Percentiles rank a stretch among this genome's conserved stretches.
Evolutionary conservation across 2,329 filamentous ascomycete genomes (phyloP).

Genomic region (Ramularia endophylla): DNA sequence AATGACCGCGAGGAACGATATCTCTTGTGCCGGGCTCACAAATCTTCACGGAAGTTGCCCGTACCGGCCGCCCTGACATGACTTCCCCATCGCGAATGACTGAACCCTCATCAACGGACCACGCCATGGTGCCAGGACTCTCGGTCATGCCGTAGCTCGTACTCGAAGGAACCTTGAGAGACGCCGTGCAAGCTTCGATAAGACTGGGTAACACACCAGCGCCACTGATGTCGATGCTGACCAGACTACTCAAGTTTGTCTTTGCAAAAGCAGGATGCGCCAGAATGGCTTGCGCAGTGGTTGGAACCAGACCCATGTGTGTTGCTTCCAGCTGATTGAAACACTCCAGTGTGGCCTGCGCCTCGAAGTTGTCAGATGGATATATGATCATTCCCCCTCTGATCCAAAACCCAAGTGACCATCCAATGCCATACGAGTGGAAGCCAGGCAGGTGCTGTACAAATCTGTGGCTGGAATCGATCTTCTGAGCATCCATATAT

Average conservation of each 20-base stretch:
- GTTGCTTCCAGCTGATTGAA: slow-evolving; percentile 30
- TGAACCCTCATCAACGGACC: slow-evolving; percentile 29
- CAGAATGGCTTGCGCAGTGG: slow-evolving; percentile 29
- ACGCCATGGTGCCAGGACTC: slow-evolving; percentile 39
- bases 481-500: slow-evolving; percentile 23
- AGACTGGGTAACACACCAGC: slow-evolving; percentile 33
- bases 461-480: slow-evolving; percentile 25
- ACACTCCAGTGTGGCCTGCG: slow-evolving; percentile 29
- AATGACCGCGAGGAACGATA: slow-evolving; percentile 23
- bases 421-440: slow-evolving; percentile 29
- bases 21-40: slow-evolving; percentile 25
- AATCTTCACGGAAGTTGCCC: slow-evolving; percentile 34
- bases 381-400: slow-evolving; percentile 25
- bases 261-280: slow-evolving; percentile 26
- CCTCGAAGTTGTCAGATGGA: slow-evolving; percentile 29
- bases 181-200: slow-evolving; percentile 24
- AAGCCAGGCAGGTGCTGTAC: slow-evolving; percentile 29
- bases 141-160: slow-evolving; percentile 44
- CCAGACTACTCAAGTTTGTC: slow-evolving; percentile 26
- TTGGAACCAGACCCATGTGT: slow-evolving; percentile 30
- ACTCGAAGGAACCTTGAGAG: slow-evolving; percentile 25
- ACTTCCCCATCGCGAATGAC: slow-evolving; percentile 31
- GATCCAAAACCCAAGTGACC: slow-evolving; percentile 27
- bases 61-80: slow-evolving; percentile 39
- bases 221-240: slow-evolving; percentile 30